A percentile compares a stretch with the other conserved stretches of the same genome.
Conservation (phyloP, 805 yeast genomes). For the Zygoascus flipseniorum region DNA sequence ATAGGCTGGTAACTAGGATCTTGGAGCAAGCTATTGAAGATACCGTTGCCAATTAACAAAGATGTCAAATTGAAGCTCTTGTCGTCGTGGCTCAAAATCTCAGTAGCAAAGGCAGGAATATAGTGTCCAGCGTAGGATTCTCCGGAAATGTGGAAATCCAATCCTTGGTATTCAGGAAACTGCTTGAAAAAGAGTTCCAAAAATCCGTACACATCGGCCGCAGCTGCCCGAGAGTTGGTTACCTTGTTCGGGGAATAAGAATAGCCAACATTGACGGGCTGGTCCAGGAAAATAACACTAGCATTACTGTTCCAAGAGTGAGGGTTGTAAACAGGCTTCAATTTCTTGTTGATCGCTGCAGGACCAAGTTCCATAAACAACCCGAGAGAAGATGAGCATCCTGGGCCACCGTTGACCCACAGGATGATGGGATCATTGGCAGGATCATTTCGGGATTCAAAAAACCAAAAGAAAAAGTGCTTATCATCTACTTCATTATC, state of each 20-base stretch:
- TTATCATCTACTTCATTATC: conserved; percentile 75
- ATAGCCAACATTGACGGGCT: conserved; percentile 82
- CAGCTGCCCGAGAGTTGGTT: conserved; percentile 71
- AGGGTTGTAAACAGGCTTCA: conserved; percentile 62
- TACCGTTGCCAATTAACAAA: conserved; percentile 83
- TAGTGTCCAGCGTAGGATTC: conserved; percentile 90
- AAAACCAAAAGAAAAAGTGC: conserved; percentile 79
- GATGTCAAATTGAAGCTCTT: conserved; percentile 60
- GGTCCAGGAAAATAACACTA: conserved; percentile 77
- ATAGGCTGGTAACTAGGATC: conserved; percentile 75
- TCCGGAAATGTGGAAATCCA: conserved; percentile 78
- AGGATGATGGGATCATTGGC: conserved; percentile 71
- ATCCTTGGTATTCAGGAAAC: conserved; percentile 47
- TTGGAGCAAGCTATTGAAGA: conserved; percentile 78
- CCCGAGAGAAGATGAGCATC: conserved; percentile 85
- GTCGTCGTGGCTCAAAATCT: conserved; percentile 60
- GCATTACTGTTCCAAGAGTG: conserved; percentile 82
- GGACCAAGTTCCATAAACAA: conserved; percentile 84
- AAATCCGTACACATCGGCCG: conserved; percentile 72
- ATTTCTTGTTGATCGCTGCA: conserved; percentile 49
- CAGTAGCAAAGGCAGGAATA: conserved; percentile 81
- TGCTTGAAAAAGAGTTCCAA: conserved; percentile 71
- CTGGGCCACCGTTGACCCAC: conserved; percentile 95
- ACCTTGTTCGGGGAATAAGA: conserved; percentile 57
- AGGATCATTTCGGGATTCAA: conserved; percentile 87